Evolutionary conservation across 1,139 yeast species (phyloP), one percentile per base, ranked within the genome.

Genomic region (Hyphopichia khmerensis): DNA sequence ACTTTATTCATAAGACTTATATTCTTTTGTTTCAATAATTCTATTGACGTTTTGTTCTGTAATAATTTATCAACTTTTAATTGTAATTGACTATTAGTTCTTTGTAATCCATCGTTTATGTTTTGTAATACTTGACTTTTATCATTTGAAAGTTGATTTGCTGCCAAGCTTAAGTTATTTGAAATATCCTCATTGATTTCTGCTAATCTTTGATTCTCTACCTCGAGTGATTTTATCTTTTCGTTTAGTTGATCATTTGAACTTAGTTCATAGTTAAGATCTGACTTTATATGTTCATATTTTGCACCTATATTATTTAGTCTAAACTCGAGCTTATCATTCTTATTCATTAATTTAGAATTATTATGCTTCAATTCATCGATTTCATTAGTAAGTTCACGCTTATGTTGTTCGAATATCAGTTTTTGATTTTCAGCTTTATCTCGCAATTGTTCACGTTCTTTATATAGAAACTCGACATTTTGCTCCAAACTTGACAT

Each of bases 381-480:
- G 31, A 54, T 52, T 23, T 61, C 64, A 14, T 51, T 43, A 15
- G 44, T 50, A 29, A 60, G 48, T n/a, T 46, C 38, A 37, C 72
- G 52, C 3, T 64, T 78, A 40, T 75, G 75, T 9, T 76, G 66
- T 17, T 29, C 13, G 11, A 11, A 9, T 13, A 39, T 34, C n/a
- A 34, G 37, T 5, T 14, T 13, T 44, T 78, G 78, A 39, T 72
- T 71, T 18, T 74, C 61, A 36, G 76, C 61, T 42, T 77, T 75
- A 7, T 75, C 67, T 44, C 84, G 86, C 34, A 84, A 59, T 39
- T 79, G 76, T 39, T 75, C 70, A 33, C 84, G 73, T 51, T 83
- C 80, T 35, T 75, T 69, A 42, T 80, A 68, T 44, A 86, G 79
- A 43, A 70, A 83, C 29, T 78, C 69, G 30, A 87, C 72, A 50